Conservation (phyloP, 257 asterid species). For the Jasminum sambac region DNA sequence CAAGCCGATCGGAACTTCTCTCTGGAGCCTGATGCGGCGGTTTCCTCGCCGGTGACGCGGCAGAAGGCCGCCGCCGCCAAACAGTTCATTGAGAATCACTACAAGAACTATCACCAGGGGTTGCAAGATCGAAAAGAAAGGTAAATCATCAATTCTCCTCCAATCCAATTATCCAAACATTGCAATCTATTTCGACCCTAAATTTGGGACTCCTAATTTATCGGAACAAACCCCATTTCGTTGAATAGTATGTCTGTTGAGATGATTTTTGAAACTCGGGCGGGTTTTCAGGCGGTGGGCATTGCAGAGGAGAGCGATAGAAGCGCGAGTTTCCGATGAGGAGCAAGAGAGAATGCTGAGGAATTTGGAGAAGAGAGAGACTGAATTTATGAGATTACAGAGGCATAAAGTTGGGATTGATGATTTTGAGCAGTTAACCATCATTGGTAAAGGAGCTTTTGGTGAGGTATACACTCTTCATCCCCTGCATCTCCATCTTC, state of each 20-base stretch:
- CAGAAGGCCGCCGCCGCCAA: conserved; percentile 97
- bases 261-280: background rate
- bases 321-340: conserved; percentile 76
- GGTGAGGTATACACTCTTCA: conserved; percentile 61
- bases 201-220: background rate
- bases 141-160: conserved; percentile 27
- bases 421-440: conserved; percentile 87
- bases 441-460: conserved; percentile 94
- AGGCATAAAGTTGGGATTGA: conserved; percentile 97
- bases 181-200: too few relatives aligned
- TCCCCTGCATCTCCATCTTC: conserved; percentile 8
- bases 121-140: conserved; percentile 94
- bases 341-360: conserved; percentile 86
- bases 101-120: conserved; percentile 86
- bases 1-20: conserved; percentile 40
- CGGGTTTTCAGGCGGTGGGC: conserved; percentile 67
- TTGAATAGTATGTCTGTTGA: background rate
- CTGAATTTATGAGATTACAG: conserved; percentile 96
- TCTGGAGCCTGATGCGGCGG: conserved; percentile 75
- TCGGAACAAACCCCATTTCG: background rate
- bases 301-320: conserved; percentile 85
- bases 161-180: too few relatives aligned
- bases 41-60: conserved; percentile 89
- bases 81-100: conserved; percentile 92
- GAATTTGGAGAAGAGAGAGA: conserved; percentile 89